Base-by-base conservation (phyloP, 495 filamentous ascomycete genomes). In the Podospora bellae-mahoneyi region DNA sequence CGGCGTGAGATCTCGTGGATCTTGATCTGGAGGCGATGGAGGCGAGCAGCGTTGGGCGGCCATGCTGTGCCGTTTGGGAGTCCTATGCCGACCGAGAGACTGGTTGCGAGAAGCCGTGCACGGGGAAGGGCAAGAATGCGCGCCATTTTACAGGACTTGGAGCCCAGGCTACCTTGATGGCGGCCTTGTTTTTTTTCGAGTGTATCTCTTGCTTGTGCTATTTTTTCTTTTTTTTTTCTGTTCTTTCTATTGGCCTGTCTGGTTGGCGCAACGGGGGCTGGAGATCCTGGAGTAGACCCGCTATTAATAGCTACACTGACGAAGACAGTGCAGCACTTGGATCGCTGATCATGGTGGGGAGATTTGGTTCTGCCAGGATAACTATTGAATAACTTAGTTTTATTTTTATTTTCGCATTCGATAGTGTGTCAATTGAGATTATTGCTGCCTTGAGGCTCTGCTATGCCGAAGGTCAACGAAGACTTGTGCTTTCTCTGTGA, bases 81-180 rank as follows among this genome's bases (percentile, higher is more conserved):
- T 5, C 20, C 27, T 7, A 7, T 18, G 27, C 23, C 20, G 4
- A 18, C 59, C 27, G 19, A 18, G 27, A 26, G 26, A 20, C 59
- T 61, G 6, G 59, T 30, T 28, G n/a, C 59, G 15, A 61, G 59
- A 32, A 61, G 59, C 59, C 30, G 59, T 61, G 59, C 59, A 61
- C 59, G 26, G 20, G 16, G 27, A 18, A 26, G 59, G 23, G 59
- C 59, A 27, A 61, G 59, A 28, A 61, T 61, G 59, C 23, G 23
- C 6, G 59, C 19, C 59, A 61, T 61, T 32, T 61, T 61, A 26
- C 59, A 18, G 27, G 59, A 61, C 59, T 18, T 61, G 20, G 59
- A 61, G 59, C 20, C 19, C 6, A 61, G 59, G 27, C 16, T 61
- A 20, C 59, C 59, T 20, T 58, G 56, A 58, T 48, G 39, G 13